These are phyloP conservation scores for Coprinellus micaceus DNA, from an alignment of 768 basidiomycete species.

Conservation along the genomic window DNA sequence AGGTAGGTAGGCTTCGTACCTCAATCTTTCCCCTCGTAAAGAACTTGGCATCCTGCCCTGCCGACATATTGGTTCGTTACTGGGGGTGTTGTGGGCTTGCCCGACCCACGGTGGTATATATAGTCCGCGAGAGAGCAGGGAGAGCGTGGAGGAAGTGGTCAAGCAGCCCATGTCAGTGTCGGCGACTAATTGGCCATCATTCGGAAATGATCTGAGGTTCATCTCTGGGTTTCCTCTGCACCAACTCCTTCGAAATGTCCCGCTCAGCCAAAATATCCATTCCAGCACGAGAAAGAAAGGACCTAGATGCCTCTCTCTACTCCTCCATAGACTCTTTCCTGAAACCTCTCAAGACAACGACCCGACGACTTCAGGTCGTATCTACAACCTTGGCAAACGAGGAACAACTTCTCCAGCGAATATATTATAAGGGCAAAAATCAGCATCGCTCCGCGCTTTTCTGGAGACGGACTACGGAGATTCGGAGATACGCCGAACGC, in stretches of 20 bases:
- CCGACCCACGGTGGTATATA: no score
- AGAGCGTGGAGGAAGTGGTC: no score
- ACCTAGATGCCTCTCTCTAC: constrained; percentile 29
- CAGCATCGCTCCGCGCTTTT: constrained; percentile 69
- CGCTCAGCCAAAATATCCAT: not conserved
- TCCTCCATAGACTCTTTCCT: constrained; percentile 50
- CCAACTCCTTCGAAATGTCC: not conserved
- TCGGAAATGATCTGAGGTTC: not conserved
- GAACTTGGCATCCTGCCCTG: constrained; percentile 88
- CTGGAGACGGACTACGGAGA: constrained; percentile 63
- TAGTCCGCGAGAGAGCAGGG: no score
- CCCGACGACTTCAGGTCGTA: constrained; percentile 49
- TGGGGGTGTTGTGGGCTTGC: not conserved
- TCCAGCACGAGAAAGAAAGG: constrained; percentile 17
- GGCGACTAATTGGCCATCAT: not conserved
- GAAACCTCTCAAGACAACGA: constrained; percentile 54
- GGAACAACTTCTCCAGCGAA: constrained; percentile 54
- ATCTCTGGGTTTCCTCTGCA: no score
- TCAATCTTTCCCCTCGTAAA: constrained; percentile 91
- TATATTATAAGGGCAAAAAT: constrained; percentile 80
- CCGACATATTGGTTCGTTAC: constrained; percentile 32
- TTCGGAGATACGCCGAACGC: constrained; percentile 49
- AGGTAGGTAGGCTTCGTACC: constrained; percentile 36
- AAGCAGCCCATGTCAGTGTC: not conserved
- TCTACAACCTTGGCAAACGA: constrained; percentile 46